Percentiles rank a stretch among this genome's conserved stretches.
phyloP scores from a whole-genome alignment of 2,329 filamentous ascomycete genomes.

The Fusarium sp. region DNA sequence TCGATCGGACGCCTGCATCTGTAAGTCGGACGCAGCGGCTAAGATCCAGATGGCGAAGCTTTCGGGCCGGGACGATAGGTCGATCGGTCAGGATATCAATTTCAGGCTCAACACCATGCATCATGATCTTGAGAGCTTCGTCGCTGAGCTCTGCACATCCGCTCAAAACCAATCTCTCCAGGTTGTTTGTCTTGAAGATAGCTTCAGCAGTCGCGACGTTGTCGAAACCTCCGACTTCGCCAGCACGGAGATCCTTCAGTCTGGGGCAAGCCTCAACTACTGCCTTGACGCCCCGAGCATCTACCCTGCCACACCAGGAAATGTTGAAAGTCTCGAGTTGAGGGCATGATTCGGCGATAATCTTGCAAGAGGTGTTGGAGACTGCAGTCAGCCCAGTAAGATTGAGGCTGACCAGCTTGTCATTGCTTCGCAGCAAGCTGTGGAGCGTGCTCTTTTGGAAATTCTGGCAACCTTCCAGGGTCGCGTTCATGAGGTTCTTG shows the following conservation, averaged over 20 bases:
- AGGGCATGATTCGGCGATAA: conserved; percentile 84
- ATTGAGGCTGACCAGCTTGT: conserved; percentile 84
- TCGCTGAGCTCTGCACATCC: conserved; percentile 85
- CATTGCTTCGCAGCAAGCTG: conserved; percentile 80
- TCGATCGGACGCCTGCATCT: conserved; percentile 74
- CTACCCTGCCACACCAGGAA: conserved; percentile 91
- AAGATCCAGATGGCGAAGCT: conserved; percentile 85
- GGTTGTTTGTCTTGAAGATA: conserved; percentile 82
- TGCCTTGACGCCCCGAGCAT: conserved; percentile 78
- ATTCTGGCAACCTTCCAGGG: conserved; percentile 89
- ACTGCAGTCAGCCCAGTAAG: conserved; percentile 84
- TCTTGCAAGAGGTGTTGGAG: conserved; percentile 86
- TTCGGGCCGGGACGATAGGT: conserved; percentile 81
- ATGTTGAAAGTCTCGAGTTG: conserved; percentile 88
- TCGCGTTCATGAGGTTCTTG: conserved; percentile 87
- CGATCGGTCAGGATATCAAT: conserved; percentile 83
- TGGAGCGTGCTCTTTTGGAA: conserved; percentile 83
- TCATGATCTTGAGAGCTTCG: conserved; percentile 76
- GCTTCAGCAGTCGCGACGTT: conserved; percentile 77
- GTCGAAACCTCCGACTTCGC: conserved; percentile 85
- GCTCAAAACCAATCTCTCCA: conserved; percentile 85
- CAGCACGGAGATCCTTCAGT: conserved; percentile 83
- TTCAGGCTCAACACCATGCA: conserved; percentile 81
- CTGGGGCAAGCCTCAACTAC: conserved; percentile 79
- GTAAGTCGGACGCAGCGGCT: conserved; percentile 83